Evolutionary conservation across 2,329 filamentous ascomycete species (phyloP).

Genomic region (Simplicillium aogashimaense): DNA sequence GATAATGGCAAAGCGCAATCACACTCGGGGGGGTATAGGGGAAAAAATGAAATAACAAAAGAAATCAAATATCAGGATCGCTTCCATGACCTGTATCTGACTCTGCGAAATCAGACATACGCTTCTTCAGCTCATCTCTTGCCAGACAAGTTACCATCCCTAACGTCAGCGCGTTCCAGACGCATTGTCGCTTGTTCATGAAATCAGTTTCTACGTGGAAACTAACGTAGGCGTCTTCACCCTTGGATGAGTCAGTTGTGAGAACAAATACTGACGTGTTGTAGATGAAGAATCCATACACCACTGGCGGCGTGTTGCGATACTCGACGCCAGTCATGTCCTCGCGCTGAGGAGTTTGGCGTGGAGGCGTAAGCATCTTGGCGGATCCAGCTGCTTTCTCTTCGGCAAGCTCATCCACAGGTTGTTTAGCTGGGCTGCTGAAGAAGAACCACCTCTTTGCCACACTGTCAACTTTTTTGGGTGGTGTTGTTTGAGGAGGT

Average conservation of each 20-base stretch:
- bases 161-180: conserved; percentile 34
- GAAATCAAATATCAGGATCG: conserved; percentile 25
- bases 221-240: conserved; percentile 24
- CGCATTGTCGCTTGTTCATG: conserved; percentile 25
- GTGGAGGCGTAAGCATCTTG: neutral
- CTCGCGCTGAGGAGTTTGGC: conserved; percentile 4
- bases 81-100: conserved; percentile 18
- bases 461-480: neutral
- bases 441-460: too few relatives aligned
- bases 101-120: conserved; percentile 24
- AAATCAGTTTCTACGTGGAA: conserved; percentile 32
- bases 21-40: too few relatives aligned
- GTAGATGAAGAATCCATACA: conserved; percentile 33
- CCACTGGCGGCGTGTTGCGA: conserved; percentile 24
- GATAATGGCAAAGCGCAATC: neutral
- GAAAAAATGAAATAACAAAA: too few relatives aligned
- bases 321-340: conserved; percentile 8
- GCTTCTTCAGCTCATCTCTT: conserved; percentile 25
- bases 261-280: conserved; percentile 27
- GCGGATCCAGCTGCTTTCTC: conserved; percentile 1
- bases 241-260: conserved; percentile 27
- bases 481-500: neutral
- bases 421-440: neutral
- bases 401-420: conserved; percentile 7
- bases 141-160: conserved; percentile 29